phyloP scores from a whole-genome alignment of 1,284 basidiomycete genomes.

The Melanopsichium pennsylvanicum region DNA sequence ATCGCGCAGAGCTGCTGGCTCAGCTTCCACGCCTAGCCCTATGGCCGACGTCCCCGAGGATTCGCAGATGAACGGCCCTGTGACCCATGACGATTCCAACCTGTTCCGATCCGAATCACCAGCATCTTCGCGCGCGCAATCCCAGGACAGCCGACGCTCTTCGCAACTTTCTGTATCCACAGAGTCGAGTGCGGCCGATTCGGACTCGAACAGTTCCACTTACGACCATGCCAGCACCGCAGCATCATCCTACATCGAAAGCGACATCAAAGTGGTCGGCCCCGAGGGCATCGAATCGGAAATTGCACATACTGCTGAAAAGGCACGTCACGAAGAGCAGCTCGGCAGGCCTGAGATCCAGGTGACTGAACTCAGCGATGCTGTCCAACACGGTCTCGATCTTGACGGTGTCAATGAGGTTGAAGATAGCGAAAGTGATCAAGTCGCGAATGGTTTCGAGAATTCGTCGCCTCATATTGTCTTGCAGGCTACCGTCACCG shows the following conservation, averaged over 20 bases:
- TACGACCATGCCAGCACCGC: conserved; percentile 28
- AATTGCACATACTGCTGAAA: conserved; percentile 22
- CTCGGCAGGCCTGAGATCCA: conserved; percentile 50
- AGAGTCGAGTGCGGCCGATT: conserved; percentile 18
- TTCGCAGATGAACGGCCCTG: conserved; percentile 5
- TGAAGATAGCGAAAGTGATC: conserved; percentile 18
- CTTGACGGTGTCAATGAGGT: conserved; percentile 20
- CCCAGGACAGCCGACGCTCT: conserved; percentile 37
- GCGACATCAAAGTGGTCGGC: conserved; percentile 32
- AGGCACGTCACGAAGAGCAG: conserved; percentile 36
- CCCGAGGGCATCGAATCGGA: conserved; percentile 35
- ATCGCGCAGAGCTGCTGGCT: conserved; percentile 15
- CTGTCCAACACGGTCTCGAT: conserved; percentile 33
- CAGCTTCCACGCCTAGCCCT: conserved; percentile 28
- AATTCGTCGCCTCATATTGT: conserved; percentile 57
- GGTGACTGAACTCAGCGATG: conserved; percentile 40
- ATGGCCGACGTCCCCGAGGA: conserved; percentile 37
- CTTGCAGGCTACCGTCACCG: conserved; percentile 57
- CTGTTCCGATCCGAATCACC: conserved; percentile 24
- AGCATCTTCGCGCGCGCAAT: conserved; percentile 15
- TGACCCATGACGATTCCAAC: conserved; percentile 11
- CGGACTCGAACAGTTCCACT: conserved; percentile 15
- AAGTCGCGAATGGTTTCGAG: conserved; percentile 47
- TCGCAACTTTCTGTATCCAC: conserved; percentile 30
- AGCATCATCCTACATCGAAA: conserved; percentile 36